Evolutionary conservation across 208 protist species (phyloP).

Genomic region (Naegleria fowleri): DNA sequence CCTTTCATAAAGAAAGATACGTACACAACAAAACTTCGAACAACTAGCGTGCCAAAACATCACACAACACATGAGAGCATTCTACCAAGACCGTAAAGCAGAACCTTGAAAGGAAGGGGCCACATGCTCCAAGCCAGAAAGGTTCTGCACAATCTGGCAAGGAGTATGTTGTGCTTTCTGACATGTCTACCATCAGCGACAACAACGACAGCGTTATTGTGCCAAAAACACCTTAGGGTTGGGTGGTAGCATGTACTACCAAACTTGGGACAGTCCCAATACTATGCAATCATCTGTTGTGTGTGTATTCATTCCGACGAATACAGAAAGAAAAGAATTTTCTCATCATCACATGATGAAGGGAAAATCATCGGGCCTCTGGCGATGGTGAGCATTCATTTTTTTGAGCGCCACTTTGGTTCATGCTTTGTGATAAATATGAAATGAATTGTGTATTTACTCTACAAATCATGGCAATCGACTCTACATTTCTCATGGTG

Average conservation of each 20-base stretch:
- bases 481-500: no score
- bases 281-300: not conserved
- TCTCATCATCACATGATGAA: not conserved
- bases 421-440: no score
- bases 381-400: not conserved
- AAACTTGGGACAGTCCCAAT: not conserved
- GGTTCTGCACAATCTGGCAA: not conserved
- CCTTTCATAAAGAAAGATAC: not conserved
- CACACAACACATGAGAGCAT: not conserved
- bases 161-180: not conserved
- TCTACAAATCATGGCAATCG: no score
- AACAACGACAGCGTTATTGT: not conserved
- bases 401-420: not conserved
- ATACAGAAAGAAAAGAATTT: not conserved
- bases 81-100: no score
- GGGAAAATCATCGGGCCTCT: not conserved
- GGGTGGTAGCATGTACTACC: not conserved
- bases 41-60: not conserved
- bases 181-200: not conserved
- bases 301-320: not conserved
- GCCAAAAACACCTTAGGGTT: slow-evolving; percentile 11
- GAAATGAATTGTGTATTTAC: no score
- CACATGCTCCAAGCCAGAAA: not conserved
- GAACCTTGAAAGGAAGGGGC: no score
- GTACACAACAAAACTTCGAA: not conserved